A percentile compares a stretch with the other conserved stretches of the same genome.
phyloP scores from a whole-genome alignment of 1,284 basidiomycete species.

The Ustilago curta region DNA sequence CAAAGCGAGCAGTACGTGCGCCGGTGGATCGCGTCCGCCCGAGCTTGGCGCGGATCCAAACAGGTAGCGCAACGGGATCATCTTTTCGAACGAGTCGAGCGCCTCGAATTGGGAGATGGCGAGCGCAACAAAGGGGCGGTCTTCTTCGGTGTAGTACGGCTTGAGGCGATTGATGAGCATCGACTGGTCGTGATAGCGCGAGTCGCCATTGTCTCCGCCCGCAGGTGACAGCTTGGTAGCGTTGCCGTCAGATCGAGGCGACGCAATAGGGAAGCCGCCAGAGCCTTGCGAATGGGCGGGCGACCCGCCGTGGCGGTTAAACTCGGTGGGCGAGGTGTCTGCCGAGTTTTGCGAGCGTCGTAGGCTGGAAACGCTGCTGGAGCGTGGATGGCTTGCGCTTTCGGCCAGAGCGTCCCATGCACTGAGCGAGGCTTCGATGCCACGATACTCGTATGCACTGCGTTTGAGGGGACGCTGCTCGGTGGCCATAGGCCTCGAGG shows the following conservation, averaged over 20 bases:
- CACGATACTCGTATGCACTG: conserved; percentile 17
- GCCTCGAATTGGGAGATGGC: conserved; percentile 58
- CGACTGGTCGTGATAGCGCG: conserved; percentile 50
- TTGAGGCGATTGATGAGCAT: conserved; percentile 54
- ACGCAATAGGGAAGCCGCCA: conserved; percentile 26
- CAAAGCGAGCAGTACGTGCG: conserved; percentile 53
- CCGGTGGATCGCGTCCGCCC: conserved; percentile 39
- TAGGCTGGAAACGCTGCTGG: conserved; percentile 41
- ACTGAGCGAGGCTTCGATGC: conserved; percentile 26
- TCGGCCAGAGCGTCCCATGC: conserved; percentile 49
- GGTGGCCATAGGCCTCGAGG: conserved; percentile 28
- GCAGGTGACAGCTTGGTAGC: conserved; percentile 32
- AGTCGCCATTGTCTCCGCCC: conserved; percentile 35
- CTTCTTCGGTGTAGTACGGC: conserved; percentile 50
- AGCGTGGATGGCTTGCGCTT: conserved; percentile 36
- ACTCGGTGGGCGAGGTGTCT: conserved; percentile 40
- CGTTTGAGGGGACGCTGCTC: conserved; percentile 35
- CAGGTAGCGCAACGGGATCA: conserved; percentile 55
- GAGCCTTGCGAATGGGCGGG: conserved; percentile 46
- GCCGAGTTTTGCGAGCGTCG: conserved; percentile 41
- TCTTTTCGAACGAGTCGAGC: conserved; percentile 56
- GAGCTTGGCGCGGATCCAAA: conserved; percentile 45
- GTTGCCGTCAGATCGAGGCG: conserved; percentile 36
- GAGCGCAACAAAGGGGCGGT: conserved; percentile 55
- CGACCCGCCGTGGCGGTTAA: conserved; percentile 33